Percentiles rank a stretch among this genome's conserved stretches.
These are phyloP conservation scores for Cladobotryum mycophilum DNA, from an alignment of 2,329 filamentous ascomycete species.

Conservation along the genomic window DNA sequence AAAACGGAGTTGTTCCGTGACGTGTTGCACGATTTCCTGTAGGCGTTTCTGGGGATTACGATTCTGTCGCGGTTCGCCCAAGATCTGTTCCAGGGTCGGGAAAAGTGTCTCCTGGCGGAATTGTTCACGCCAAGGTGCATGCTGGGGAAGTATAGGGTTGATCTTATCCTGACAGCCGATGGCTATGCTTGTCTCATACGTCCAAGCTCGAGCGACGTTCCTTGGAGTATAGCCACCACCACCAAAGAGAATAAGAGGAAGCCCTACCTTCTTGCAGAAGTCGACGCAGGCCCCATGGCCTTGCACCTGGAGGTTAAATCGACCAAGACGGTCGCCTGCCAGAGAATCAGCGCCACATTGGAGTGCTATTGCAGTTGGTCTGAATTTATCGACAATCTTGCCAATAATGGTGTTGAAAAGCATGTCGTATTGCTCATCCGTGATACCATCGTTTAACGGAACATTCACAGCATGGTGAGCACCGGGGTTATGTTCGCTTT, in stretches of 20 bases:
- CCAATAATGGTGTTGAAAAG: conserved; percentile 80
- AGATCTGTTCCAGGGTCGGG: conserved; percentile 69
- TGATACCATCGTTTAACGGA: conserved; percentile 83
- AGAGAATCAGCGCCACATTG: conserved; percentile 95
- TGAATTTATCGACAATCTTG: conserved; percentile 72
- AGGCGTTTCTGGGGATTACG: conserved; percentile 73
- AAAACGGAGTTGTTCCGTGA: conserved; percentile 81
- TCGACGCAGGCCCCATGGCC: conserved; percentile 88
- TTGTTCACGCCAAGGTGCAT: conserved; percentile 80
- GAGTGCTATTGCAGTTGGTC: conserved; percentile 84
- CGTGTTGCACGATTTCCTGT: conserved; percentile 66
- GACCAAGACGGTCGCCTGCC: conserved; percentile 84
- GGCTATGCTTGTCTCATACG: conserved; percentile 89
- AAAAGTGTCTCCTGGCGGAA: conserved; percentile 87
- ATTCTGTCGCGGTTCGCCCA: conserved; percentile 66
- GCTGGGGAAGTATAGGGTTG: conserved; percentile 63
- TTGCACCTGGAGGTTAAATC: conserved; percentile 94
- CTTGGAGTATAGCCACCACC: conserved; percentile 94
- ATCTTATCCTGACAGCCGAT: conserved; percentile 69
- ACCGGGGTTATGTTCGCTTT: conserved; percentile 76
- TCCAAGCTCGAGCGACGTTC: conserved; percentile 95
- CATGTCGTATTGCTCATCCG: conserved; percentile 78
- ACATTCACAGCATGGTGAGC: conserved; percentile 89
- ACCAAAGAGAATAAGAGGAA: conserved; percentile 85
- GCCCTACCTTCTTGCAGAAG: conserved; percentile 72